Evolutionary conservation across 2,329 filamentous ascomycete species (phyloP), one percentile per base, ranked within the genome.

Genomic region (Monosporascus sp.): DNA sequence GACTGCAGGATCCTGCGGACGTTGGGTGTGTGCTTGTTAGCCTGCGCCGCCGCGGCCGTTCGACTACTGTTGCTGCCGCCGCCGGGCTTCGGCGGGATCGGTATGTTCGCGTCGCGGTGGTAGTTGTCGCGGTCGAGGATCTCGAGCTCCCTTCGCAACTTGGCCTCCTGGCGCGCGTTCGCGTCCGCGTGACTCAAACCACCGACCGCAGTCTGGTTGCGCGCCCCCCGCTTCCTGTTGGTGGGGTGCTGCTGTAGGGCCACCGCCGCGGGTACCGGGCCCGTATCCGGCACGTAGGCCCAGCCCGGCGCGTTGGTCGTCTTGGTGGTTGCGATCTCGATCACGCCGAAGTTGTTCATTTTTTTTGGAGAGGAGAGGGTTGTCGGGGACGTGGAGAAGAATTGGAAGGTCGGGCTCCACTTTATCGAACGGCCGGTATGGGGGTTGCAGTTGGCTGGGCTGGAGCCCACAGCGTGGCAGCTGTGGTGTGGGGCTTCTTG

Each of bases 211-310:
- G 49, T 71, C 63, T 62, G 62, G 63, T 77, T 81, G 57, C 88
- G 80, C 20, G 82, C 81, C 31, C 83, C 85, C 63, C 90, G 87
- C 72, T 95, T 96, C 57, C 88, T 81, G 76, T 79, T 81, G 58
- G 74, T 71, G 54, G 74, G 77, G 55, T 70, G 72, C 57, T 75
- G 71, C 54, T 18, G 39, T 5, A 20, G 39, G 11, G 18, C 15
- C 42, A 77, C 77, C 50, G 76, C 68, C 49, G 74, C 68, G 60
- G 80, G 78, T 9, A 82, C 77, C 14, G 81, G 78, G 51, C 69
- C 80, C 67, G 81, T 85, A 66, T 96, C 90, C 31, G 91, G 85
- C 1, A 97, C 89, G 68, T 96, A 96, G 14, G 90, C 90, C 88
- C 91, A 97, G 64, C 93, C 93, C 1, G 93, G 91, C 1, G 90